Evolutionary conservation across 306 rosid genomes (phyloP).

Genomic region (Trichosanthes truncata): DNA sequence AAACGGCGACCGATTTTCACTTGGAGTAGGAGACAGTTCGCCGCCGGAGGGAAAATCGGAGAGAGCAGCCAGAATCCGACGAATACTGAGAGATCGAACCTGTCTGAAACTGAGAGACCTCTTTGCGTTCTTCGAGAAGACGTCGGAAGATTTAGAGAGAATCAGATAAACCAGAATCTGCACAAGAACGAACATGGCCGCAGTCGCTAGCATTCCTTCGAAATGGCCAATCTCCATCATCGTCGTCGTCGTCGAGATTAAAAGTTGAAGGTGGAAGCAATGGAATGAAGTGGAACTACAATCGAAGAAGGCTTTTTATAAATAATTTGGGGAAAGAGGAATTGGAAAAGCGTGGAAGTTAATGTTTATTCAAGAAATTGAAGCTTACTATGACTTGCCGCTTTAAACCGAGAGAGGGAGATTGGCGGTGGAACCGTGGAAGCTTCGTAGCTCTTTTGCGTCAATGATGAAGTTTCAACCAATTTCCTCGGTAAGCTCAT

Average conservation of each 20-base stretch:
- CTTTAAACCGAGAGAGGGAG: background rate
- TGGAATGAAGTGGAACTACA: background rate
- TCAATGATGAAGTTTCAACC: background rate
- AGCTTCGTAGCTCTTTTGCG: background rate
- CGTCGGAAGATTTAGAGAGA: background rate
- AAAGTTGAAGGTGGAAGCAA: background rate
- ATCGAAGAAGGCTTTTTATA: background rate
- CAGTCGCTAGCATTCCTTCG: conserved; percentile 40
- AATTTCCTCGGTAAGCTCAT: background rate
- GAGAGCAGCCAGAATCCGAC: conserved; percentile 43
- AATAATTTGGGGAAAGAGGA: background rate
- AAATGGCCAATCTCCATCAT: conserved; percentile 29
- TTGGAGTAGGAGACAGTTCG: conserved; percentile 32
- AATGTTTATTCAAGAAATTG: background rate
- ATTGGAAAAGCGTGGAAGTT: background rate
- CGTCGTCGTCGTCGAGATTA: background rate
- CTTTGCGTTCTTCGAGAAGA: background rate
- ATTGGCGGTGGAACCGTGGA: background rate
- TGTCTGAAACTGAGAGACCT: conserved; percentile 44
- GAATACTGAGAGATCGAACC: conserved; percentile 46
- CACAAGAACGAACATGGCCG: conserved; percentile 43
- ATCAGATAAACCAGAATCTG: conserved; percentile 68
- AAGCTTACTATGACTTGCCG: background rate
- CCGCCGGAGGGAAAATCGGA: conserved; percentile 47
- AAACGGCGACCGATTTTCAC: background rate